Evolutionary conservation across 1,284 basidiomycete genomes (phyloP).

Genomic region (Ceratobasidium sp.): DNA sequence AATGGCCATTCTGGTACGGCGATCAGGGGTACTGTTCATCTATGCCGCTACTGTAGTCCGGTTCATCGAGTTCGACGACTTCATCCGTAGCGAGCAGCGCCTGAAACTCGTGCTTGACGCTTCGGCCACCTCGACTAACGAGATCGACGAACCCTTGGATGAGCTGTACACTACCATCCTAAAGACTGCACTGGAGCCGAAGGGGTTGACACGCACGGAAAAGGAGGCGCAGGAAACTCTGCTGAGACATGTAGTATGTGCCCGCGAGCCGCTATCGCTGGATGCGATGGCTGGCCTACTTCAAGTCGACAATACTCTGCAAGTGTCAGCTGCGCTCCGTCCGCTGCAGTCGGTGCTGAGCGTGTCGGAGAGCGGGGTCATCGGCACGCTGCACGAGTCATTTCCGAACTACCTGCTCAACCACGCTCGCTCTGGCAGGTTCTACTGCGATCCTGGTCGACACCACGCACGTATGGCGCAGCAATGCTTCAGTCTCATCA

Average conservation of each 20-base stretch:
- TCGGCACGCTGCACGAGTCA: neutral
- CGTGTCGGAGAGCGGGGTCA: neutral
- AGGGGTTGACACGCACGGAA: neutral
- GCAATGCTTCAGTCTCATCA: constrained; percentile 6
- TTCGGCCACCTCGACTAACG: neutral
- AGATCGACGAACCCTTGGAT: neutral
- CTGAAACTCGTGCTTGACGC: neutral
- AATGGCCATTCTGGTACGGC: neutral
- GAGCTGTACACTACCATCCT: constrained; percentile 3
- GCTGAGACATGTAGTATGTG: neutral
- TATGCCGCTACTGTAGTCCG: constrained; percentile 24
- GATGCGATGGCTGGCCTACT: neutral
- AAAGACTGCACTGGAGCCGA: neutral
- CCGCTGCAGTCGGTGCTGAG: neutral
- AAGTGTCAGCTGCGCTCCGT: neutral
- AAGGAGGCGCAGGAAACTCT: neutral
- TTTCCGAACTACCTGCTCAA: neutral
- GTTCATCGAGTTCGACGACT: neutral
- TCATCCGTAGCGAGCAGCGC: neutral
- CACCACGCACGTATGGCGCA: constrained; percentile 1
- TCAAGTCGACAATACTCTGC: neutral
- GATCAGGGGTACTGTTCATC: constrained; percentile 18
- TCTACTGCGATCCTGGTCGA: neutral
- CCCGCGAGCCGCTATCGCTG: neutral
- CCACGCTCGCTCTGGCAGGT: neutral